Base-by-base conservation (phyloP, 495 filamentous ascomycete species). In the Wilcoxina mikolae region DNA sequence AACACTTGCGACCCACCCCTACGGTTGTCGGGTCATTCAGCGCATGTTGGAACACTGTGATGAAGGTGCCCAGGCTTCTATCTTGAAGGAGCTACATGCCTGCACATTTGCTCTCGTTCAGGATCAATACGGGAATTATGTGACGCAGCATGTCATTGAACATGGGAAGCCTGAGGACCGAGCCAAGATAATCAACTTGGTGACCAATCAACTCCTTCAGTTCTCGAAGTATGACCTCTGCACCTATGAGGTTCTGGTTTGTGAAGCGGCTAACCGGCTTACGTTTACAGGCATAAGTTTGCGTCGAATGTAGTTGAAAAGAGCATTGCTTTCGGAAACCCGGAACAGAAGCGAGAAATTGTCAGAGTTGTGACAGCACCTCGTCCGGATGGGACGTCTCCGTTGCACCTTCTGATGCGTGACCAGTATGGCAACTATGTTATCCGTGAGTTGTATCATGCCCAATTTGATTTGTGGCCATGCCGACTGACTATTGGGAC, bases 261-360 rank as follows among this genome's bases (percentile, higher is more conserved):
- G 25, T 35, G 11, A 33, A 35, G 38, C 0, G 4, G 33, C 49
- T 52, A 20, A 38, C 39, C 24, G 20, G 3, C 23, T 12, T 53
- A 24, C n/a, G 17, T 18, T 41, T 43, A 9, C 20, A 66, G 63
- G 27, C 90, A 96, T 70, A 96, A 98, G 66, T 95, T 88, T 63
- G 91, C 93, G 3, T 94, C 87, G 60, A 95, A 98, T 60, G 91
- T 98, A 3, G 93, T 98, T 0, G 91, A 98, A 70, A 94, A 89
- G 72, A 91, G 87, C 59, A 85, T 98, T 46, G 72, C 81, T 52
- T 78, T 77, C 58, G 87, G 85, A 10, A 79, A 76, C 1, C 70
- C 76, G 18, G 75, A 82, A 44, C 79, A 94, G 62, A 79, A 82
- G 45, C 75, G 70, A 17, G 74, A 76, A 35, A 93, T 98, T 60